Base-by-base conservation (phyloP, 1,284 basidiomycete genomes). In the Pseudozyma hubeiensis region DNA sequence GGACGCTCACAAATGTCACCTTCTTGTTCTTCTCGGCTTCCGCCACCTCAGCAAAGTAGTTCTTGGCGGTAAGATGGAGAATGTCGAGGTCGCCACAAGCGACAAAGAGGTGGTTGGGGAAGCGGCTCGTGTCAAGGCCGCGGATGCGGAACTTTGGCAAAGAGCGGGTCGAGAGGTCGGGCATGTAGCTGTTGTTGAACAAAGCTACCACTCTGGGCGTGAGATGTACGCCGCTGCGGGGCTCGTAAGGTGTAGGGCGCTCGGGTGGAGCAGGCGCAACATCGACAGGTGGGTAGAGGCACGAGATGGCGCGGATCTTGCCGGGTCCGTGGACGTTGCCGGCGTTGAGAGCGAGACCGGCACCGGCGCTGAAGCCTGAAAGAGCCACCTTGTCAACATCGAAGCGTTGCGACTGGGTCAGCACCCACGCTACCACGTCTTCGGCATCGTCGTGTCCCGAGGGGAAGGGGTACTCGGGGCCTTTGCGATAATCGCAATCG, bases 401-500 rank as follows among this genome's bases (percentile, higher is more conserved):
- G 37, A 70, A 80, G 4, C 64, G 54, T 14, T 74, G 19, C 14
- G 61, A 37, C 30, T 77, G 74, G 29, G 64, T 47, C n/a, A 74
- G 55, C 3, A 75, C 64, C 76, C 76, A 80, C 2, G 17, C 33
- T 3, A 76, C 59, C 7, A 58, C 72, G 29, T 81, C 78, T 17
- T 78, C 69, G 11, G 64, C 65, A 51, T 81, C 78, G 9, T 76
- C 56, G 39, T 64, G 51, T 34, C 60, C 69, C 8, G 66, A 60
- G 0, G 81, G 81, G 43, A 66, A 81, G 16, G 77, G 60, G 35
- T 75, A 53, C 55, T 80, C 79, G 30, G 81, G 81, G 11, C 70
- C 75, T 53, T 82, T 82, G 35, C 81, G 80, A 45, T 82, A 82
- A 51, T 80, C 79, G 45, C 53, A 66, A 33, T 72, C 69, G 30